phyloP scores from a whole-genome alignment of 2,329 filamentous ascomycete species.

The Xylaria sp. region DNA sequence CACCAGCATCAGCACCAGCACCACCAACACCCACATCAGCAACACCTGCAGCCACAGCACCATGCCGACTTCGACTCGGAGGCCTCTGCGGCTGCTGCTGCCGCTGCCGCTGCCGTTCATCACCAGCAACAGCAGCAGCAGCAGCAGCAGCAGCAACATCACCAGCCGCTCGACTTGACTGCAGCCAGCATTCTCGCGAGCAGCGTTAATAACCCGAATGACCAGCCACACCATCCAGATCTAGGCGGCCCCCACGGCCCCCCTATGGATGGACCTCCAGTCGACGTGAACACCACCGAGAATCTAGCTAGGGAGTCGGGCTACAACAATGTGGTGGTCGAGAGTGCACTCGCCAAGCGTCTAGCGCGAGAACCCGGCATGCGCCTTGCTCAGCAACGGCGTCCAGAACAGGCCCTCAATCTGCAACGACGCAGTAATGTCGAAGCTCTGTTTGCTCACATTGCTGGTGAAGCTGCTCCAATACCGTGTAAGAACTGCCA shows the following conservation, averaged over 20 bases:
- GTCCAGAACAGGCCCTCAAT: conserved; percentile 65
- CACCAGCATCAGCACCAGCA: too few species aligned
- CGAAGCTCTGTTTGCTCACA: conserved; percentile 67
- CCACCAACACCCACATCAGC: conserved; percentile 40
- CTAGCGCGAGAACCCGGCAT: conserved; percentile 61
- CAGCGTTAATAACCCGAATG: conserved; percentile 47
- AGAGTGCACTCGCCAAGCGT: conserved; percentile 65
- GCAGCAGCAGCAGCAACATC: conserved; percentile 41
- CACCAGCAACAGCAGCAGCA: conserved; percentile 43
- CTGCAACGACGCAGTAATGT: conserved; percentile 68
- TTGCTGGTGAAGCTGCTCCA: conserved; percentile 60
- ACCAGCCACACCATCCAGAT: conserved; percentile 45
- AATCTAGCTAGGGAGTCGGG: conserved; percentile 60
- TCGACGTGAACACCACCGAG: conserved; percentile 55
- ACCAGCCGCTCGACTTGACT: conserved; percentile 48
- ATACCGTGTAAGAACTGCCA: conserved; percentile 69
- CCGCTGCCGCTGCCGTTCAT: conserved; percentile 49
- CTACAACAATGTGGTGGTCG: conserved; percentile 59
- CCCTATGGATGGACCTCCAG: conserved; percentile 37
- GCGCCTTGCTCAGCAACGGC: conserved; percentile 63
- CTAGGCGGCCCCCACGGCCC: conserved; percentile 42
- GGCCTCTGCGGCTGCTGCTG: conserved; percentile 48
- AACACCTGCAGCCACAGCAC: conserved; percentile 24
- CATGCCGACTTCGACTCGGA: conserved; percentile 44
- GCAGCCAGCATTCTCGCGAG: conserved; percentile 48